Evolutionary conservation across 2,329 filamentous ascomycete genomes (phyloP).

Genomic region (Fusarium verticillioides): DNA sequence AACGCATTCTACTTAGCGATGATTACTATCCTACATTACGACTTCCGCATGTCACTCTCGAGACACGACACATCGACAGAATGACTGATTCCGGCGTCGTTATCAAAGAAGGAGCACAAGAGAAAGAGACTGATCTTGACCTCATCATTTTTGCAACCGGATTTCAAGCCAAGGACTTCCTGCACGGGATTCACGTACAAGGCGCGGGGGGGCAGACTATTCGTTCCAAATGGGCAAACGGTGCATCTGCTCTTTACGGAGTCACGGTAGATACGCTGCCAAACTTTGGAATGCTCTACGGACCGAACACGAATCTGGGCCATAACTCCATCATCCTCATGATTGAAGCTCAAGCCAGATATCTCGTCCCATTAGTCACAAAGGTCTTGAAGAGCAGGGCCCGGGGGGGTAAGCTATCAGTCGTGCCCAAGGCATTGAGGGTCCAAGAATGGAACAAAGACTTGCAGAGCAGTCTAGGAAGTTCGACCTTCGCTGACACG

Average conservation of each 20-base stretch:
- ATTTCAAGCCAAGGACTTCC: neutral
- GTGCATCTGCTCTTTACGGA: neutral
- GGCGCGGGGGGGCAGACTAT: accelerated
- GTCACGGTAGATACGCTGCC: neutral
- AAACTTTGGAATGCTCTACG: neutral
- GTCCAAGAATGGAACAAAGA: neutral
- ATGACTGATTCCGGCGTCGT: neutral
- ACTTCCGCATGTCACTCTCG: neutral
- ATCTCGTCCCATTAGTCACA: neutral
- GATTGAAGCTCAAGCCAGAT: neutral
- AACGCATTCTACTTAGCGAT: neutral
- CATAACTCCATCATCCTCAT: neutral
- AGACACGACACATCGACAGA: neutral
- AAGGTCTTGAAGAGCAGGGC: neutral
- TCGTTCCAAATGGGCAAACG: neutral
- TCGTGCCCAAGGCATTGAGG: accelerated
- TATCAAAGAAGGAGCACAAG: neutral
- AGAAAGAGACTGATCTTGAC: neutral
- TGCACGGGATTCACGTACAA: neutral
- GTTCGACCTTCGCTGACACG: accelerated
- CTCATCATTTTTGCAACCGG: neutral
- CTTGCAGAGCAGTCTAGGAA: accelerated
- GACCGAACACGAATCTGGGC: neutral
- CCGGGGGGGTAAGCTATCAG: accelerated
- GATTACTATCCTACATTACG: neutral